These are phyloP conservation scores for Paramecium primaurelia DNA, from an alignment of 73 alveolate species.

Conservation along the genomic window DNA sequence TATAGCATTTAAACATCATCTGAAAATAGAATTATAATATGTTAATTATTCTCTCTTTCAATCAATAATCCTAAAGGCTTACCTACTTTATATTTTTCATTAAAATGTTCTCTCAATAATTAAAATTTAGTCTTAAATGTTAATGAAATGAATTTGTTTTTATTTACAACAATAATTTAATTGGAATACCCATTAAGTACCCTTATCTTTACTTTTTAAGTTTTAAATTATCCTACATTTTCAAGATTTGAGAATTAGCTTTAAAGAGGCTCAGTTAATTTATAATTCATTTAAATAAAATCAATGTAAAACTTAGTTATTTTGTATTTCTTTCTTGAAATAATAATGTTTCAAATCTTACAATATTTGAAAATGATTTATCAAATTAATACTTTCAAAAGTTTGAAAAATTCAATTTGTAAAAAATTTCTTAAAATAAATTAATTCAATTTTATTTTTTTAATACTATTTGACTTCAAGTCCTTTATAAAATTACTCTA, in stretches of 20 bases:
- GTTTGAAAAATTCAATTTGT: no score
- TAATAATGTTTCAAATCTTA: neutral
- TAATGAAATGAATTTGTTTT: neutral
- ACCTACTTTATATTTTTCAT: neutral
- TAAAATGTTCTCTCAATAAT: neutral
- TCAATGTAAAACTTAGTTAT: neutral
- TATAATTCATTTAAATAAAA: neutral
- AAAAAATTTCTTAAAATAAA: no score
- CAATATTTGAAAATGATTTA: no score
- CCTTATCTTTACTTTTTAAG: neutral
- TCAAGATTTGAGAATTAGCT: neutral
- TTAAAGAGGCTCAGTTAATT: neutral
- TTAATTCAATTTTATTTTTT: no score
- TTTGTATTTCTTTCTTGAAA: neutral
- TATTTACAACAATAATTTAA: neutral
- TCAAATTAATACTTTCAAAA: no score
- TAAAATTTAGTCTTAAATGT: slow-evolving; percentile 17
- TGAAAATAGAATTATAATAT: neutral
- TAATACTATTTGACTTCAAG: no score
- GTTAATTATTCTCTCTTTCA: neutral
- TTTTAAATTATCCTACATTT: neutral
- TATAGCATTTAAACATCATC: slow-evolving; percentile 21
- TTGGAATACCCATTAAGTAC: neutral
- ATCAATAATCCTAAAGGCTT: neutral
- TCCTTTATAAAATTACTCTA: no score